Evolutionary conservation across 2,329 filamentous ascomycete genomes (phyloP).

Genomic region (Hypoxylon sp.): DNA sequence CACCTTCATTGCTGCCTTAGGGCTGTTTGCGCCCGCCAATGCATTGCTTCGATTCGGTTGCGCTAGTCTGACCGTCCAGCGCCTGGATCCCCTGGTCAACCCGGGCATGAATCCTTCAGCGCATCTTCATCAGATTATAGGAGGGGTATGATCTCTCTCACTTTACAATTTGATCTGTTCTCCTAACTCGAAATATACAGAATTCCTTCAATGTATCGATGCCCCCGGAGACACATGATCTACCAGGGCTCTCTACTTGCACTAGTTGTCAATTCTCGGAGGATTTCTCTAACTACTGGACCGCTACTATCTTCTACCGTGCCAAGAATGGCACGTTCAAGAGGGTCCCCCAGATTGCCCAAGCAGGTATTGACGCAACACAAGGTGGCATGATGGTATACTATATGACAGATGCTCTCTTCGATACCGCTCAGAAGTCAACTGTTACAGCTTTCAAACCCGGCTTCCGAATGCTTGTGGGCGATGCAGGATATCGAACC

Average conservation of each 20-base stretch:
- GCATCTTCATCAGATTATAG: conserved; percentile 72
- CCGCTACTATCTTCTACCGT: conserved; percentile 55
- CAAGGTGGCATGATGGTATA: conserved; percentile 62
- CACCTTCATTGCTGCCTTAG: conserved; percentile 44
- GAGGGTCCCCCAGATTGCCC: conserved; percentile 56
- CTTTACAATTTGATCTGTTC: neutral
- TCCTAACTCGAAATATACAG: conserved; percentile 40
- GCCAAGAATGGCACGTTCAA: conserved; percentile 59
- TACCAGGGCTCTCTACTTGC: conserved; percentile 57
- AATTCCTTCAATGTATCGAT: conserved; percentile 63
- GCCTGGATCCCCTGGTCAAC: conserved; percentile 58
- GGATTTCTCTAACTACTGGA: conserved; percentile 51
- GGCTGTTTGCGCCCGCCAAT: conserved; percentile 48
- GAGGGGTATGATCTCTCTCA: conserved; percentile 55
- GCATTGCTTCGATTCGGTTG: conserved; percentile 60
- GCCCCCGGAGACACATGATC: conserved; percentile 53
- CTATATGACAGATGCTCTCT: conserved; percentile 60
- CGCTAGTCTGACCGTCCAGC: conserved; percentile 64
- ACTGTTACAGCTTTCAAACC: conserved; percentile 61
- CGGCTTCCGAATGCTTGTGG: conserved; percentile 64
- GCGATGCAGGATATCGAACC: conserved; percentile 55
- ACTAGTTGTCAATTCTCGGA: conserved; percentile 46
- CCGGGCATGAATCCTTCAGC: conserved; percentile 64
- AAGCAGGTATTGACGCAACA: conserved; percentile 57
- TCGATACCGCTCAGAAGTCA: conserved; percentile 54